Base-by-base conservation (phyloP, 176 grass and related monocot species). In the Elymus sibiricus region DNA sequence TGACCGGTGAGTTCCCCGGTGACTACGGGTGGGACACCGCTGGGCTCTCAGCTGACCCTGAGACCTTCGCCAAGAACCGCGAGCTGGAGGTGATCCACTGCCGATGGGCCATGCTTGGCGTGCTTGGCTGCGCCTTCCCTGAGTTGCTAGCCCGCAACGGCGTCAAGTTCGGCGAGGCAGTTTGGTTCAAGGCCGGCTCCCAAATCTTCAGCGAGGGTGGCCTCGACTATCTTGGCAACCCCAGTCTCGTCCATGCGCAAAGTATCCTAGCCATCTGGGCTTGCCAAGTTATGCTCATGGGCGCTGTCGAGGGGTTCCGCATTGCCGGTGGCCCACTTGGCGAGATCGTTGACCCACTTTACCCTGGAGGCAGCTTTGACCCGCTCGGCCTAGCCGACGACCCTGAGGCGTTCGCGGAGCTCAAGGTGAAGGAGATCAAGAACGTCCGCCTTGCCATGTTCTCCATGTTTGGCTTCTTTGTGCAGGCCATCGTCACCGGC, bases 361-460 rank as follows among this genome's bases (percentile, higher is more conserved):
- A 95, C 87, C 90, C 90, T 1, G 78, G 93, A 25, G 93, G 90
- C 73, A 92, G 90, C 82, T 94, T 92, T 39, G 90, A 95, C 82
- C 93, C 93, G 0, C 80, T 94, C 15, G 93, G 93, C 59, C 81
- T 94, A 15, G 93, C 87, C 6, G 90, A 94, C 4, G 93, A 94
- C 85, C 93, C 93, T 0, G 87, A 95, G 78, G 85, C 90, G 0
- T 92, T 92, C 22, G 78, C 82, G 1, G 93, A 95, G 78, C 90
- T 95, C 29, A 95, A 95, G 85, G 87, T 95, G 87, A 98, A 98
- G 84, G 96, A 98, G 92, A 92, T 98, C 72, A 95, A 98, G 90
- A 98, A 98, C 51, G 96, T 93, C 5, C 90, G 96, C 21, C 83
- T 99, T 42, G 94, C 97, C 61, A 99, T 99, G 97, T 92, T 95